Evolutionary conservation across 495 filamentous ascomycete species (phyloP).

Genomic region (Xylaria longipes): DNA sequence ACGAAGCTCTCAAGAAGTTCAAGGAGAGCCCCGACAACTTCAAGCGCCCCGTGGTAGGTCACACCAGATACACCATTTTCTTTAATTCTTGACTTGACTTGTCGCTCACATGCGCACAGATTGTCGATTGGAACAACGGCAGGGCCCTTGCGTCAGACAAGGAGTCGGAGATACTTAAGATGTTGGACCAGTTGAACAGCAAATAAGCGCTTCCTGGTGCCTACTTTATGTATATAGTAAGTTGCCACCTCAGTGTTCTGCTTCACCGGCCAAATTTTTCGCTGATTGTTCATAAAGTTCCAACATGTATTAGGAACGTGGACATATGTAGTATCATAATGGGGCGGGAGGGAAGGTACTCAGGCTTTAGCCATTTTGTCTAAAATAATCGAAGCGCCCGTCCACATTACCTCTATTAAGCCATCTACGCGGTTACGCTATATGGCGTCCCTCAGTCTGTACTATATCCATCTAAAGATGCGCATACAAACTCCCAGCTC

Average conservation of each 20-base stretch:
- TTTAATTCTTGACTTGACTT: not conserved
- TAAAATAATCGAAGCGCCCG: not conserved
- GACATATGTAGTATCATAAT: constrained; percentile 11
- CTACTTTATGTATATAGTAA: not conserved
- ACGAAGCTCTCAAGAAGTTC: constrained; percentile 80
- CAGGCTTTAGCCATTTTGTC: not conserved
- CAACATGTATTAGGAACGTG: not conserved
- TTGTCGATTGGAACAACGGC: constrained; percentile 94
- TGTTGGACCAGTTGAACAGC: constrained; percentile 56
- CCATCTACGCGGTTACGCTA: not conserved
- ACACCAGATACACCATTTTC: not conserved
- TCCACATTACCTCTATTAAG: not conserved
- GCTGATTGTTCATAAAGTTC: not conserved
- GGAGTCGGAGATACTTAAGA: constrained; percentile 82
- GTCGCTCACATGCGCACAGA: constrained; percentile 50
- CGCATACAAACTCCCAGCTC: constrained; percentile 15
- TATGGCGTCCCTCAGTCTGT: constrained; percentile 1
- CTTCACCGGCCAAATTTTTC: not conserved
- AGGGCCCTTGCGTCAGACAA: constrained; percentile 75
- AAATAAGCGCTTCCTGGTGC: constrained; percentile 19
- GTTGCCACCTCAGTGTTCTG: not conserved
- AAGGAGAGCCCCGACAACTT: constrained; percentile 65
- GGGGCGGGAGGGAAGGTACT: not conserved
- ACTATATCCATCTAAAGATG: constrained; percentile 18
- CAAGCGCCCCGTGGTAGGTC: constrained; percentile 71